Base-by-base conservation (phyloP, 2,329 filamentous ascomycete species). In the Amesomyces nigricolor region DNA sequence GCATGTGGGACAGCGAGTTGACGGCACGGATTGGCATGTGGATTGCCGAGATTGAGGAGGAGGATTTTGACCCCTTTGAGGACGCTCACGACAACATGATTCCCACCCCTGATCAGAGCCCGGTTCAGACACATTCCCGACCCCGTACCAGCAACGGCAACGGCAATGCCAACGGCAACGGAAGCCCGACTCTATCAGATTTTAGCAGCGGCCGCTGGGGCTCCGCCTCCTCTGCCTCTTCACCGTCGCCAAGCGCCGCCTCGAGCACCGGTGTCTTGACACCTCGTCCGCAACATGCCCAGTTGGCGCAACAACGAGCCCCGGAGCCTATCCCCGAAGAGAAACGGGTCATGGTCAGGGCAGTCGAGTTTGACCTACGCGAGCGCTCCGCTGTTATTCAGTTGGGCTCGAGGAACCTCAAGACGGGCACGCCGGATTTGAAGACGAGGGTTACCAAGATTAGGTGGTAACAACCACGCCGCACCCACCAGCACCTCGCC, bases 1-100 rank as follows among this genome's bases (percentile, higher is more conserved):
- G 81, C 19, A 83, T 87, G 76, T 88, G 85, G 85, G 84, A 88
- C 63, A 84, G 79, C 62, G 77, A 81, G 60, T 72, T 83, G 57
- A 73, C 76, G 10, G 79, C 80, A 1, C 74, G 74, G 7, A 82
- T 83, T 60, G 76, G 75, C 46, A 72, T 72, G 56, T 83, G 79
- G 79, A 72, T 83, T 38, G 75, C 78, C 66, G 68, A 73, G 8
- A 72, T 82, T 14, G 80, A 83, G 61, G 80, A 83, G 61, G 73
- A 55, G 16, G 59, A 50, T 13, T 6, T 56, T 5, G 51, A 54
- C 5, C 11, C 53, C n/a, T 58, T 53, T 13, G 72, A 74, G 2
- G 70, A 71, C 8, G 11, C 32, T 13, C 64, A 62, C 14, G 64
- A 65, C n/a, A 57, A 47, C 7, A 58, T 46, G 51, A 62, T 66